phyloP scores from a whole-genome alignment of 768 basidiomycete species.

The Tylopilus sp. region DNA sequence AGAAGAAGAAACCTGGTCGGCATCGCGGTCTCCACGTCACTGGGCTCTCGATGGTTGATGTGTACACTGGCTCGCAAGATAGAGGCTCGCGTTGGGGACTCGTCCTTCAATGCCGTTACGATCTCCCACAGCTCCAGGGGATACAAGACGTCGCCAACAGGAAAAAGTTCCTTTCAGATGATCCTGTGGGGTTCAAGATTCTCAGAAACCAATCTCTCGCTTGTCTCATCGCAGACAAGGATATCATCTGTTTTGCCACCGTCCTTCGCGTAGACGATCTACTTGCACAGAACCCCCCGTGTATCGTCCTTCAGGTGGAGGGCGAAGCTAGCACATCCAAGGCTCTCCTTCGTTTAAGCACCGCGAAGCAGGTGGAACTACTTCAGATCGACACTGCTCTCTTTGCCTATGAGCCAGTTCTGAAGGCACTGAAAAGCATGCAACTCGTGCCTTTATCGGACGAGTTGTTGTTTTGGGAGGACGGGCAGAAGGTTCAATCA shows the following conservation, averaged over 20 bases:
- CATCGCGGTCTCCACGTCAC: constrained; percentile 40
- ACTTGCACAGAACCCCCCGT: constrained; percentile 45
- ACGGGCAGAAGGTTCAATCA: constrained; percentile 15
- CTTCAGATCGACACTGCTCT: constrained; percentile 61
- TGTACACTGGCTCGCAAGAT: constrained; percentile 35
- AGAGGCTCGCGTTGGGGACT: constrained; percentile 42
- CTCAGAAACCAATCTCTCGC: constrained; percentile 54
- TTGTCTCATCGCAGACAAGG: constrained; percentile 48
- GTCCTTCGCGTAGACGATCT: constrained; percentile 54
- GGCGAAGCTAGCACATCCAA: constrained; percentile 40
- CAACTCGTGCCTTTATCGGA: constrained; percentile 44
- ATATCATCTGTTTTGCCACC: constrained; percentile 53
- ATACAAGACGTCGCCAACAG: constrained; percentile 33
- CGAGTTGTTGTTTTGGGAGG: constrained; percentile 56
- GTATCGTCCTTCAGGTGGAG: constrained; percentile 54
- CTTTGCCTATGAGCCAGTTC: constrained; percentile 61
- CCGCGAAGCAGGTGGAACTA: constrained; percentile 36
- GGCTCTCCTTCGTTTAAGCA: constrained; percentile 42
- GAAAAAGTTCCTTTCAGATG: constrained; percentile 37
- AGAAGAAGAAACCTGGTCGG: constrained; percentile 40
- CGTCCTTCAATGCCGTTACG: constrained; percentile 33
- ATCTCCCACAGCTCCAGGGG: constrained; percentile 36
- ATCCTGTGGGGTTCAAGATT: constrained; percentile 33
- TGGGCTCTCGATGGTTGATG: constrained; percentile 36
- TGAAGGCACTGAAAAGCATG: constrained; percentile 53